A percentile compares a stretch with the other conserved stretches of the same genome.
Conservation (phyloP, 768 basidiomycete species). For the Boletus coccyginus region DNA sequence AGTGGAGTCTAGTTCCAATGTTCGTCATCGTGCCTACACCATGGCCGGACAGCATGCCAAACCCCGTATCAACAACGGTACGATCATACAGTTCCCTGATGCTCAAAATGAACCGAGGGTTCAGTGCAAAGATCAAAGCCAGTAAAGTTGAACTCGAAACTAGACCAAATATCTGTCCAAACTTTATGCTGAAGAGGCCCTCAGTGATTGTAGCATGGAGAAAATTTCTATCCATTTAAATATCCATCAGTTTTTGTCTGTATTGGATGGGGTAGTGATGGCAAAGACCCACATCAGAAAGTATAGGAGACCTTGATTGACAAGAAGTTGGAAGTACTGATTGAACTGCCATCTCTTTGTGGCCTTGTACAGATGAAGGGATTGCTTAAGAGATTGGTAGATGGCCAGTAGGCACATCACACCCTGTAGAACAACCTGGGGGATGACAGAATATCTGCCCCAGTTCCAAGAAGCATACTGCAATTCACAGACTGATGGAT, state of each 20-base stretch:
- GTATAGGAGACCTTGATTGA: slow-evolving; percentile 7
- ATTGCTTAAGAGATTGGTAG: background rate
- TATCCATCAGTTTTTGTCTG: background rate
- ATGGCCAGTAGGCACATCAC: slow-evolving; percentile 5
- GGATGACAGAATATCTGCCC: background rate
- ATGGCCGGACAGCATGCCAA: background rate
- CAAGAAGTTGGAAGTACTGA: slow-evolving; percentile 5
- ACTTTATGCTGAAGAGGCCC: background rate
- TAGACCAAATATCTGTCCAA: background rate
- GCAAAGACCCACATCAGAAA: slow-evolving; percentile 1
- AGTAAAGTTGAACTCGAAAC: background rate
- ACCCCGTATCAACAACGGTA: slow-evolving; percentile 1
- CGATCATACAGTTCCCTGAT: slow-evolving; percentile 1
- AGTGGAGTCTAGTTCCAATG: background rate
- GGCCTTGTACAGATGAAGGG: background rate
- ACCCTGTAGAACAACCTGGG: slow-evolving; percentile 1
- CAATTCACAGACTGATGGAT: no score
- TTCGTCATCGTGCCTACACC: background rate
- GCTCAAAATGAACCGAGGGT: slow-evolving; percentile 7
- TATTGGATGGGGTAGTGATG: no score
- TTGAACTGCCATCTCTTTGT: slow-evolving; percentile 7
- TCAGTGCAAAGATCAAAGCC: background rate
- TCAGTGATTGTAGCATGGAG: background rate
- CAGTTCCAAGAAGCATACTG: slow-evolving; percentile 3
- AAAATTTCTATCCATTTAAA: background rate